phyloP scores from a whole-genome alignment of 768 basidiomycete genomes.

The Sistotremastrum niveocremeum region DNA sequence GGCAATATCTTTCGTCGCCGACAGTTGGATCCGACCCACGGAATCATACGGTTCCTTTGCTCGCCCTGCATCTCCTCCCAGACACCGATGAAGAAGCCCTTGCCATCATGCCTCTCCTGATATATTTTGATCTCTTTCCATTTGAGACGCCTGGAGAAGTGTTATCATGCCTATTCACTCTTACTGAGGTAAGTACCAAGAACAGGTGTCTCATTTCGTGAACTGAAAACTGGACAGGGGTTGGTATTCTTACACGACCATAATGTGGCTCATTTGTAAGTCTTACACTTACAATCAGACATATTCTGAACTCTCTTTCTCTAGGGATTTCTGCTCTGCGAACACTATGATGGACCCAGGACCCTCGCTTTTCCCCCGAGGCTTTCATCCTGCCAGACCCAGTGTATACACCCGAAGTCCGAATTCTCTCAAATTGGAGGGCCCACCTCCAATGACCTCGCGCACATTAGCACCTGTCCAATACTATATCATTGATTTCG shows the following conservation, averaged over 20 bases:
- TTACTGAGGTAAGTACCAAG: slow-evolving; percentile 16
- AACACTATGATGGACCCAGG: no score
- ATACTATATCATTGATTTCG: slow-evolving; percentile 6
- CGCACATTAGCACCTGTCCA: no score
- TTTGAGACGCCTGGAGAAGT: slow-evolving; percentile 20
- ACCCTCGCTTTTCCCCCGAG: no score
- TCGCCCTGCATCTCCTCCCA: slow-evolving; percentile 12
- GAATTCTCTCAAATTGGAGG: no score
- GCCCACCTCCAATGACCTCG: no score
- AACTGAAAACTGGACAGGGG: slow-evolving; percentile 10
- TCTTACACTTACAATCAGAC: not conserved
- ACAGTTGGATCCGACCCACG: slow-evolving; percentile 9
- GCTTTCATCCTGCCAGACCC: no score
- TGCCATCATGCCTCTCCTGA: slow-evolving; percentile 18
- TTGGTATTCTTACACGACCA: slow-evolving; percentile 23
- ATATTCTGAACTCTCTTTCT: no score
- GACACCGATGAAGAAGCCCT: slow-evolving; percentile 6
- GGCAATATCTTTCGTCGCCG: slow-evolving; percentile 8
- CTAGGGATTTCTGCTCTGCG: no score
- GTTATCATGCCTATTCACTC: slow-evolving; percentile 16
- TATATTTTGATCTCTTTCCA: slow-evolving; percentile 10
- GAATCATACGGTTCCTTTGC: slow-evolving; percentile 20
- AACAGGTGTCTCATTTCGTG: not conserved
- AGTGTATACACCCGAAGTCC: no score
- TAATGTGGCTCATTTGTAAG: slow-evolving; percentile 23